Evolutionary conservation across 2,329 filamentous ascomycete species (phyloP).

Genomic region (Pyrenophora graminea): DNA sequence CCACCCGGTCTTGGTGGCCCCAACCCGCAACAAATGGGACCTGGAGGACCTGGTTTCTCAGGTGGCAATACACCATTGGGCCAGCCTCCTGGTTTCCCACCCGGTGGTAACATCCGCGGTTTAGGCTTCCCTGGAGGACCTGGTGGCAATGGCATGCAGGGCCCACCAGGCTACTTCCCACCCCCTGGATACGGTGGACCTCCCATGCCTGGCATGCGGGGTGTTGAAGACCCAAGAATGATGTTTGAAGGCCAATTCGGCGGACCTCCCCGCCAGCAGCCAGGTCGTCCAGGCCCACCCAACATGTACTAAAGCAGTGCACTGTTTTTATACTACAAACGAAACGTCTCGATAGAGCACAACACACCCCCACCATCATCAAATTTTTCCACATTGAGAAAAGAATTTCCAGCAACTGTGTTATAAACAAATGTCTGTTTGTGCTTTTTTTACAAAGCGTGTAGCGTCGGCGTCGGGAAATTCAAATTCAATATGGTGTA

Average conservation of each 20-base stretch:
- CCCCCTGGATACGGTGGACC: slow-evolving; percentile 40
- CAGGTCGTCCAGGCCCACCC: slow-evolving; percentile 36
- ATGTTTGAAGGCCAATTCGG: slow-evolving; percentile 45
- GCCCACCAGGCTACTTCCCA: slow-evolving; percentile 44
- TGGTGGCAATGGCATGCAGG: slow-evolving; percentile 39
- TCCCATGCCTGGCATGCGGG: slow-evolving; percentile 37
- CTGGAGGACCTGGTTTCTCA: slow-evolving; percentile 40
- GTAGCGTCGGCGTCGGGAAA: slow-evolving; percentile 8
- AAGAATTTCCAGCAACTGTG: slow-evolving; percentile 1
- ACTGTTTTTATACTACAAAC: no score
- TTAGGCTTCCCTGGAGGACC: slow-evolving; percentile 37
- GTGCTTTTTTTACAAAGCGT: slow-evolving; percentile 1
- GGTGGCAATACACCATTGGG: slow-evolving; percentile 46
- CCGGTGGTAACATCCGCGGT: slow-evolving; percentile 35
- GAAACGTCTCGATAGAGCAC: no score
- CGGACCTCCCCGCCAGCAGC: slow-evolving; percentile 35
- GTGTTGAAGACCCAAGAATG: slow-evolving; percentile 43
- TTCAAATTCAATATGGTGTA: not conserved
- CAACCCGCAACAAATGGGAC: slow-evolving; percentile 38
- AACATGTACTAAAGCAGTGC: slow-evolving; percentile 36
- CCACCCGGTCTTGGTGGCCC: slow-evolving; percentile 42
- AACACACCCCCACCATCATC: not conserved
- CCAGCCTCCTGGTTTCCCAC: slow-evolving; percentile 43
- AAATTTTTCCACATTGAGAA: not conserved
- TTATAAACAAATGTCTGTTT: slow-evolving; percentile 2